Conservation (phyloP, 2,329 filamentous ascomycete species). For the Colletotrichum godetiae region DNA sequence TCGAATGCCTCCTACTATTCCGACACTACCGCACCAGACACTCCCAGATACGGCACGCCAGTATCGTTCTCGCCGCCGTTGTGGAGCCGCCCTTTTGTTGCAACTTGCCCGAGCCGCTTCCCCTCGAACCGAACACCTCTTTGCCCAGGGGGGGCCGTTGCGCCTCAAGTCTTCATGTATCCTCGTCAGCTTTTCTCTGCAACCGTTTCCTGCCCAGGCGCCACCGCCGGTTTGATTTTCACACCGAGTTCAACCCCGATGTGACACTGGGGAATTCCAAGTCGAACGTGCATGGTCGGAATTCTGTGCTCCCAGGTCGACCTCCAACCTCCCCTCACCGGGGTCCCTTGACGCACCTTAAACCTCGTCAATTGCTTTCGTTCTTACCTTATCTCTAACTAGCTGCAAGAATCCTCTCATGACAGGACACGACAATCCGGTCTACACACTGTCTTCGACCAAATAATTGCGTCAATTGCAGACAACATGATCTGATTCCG, state of each 20-base stretch:
- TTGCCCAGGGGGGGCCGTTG: constrained; percentile 8
- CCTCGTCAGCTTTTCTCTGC: not conserved
- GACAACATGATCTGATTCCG: constrained; percentile 2
- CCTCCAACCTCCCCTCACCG: not conserved
- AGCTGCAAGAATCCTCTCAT: constrained; percentile 9
- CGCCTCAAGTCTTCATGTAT: not conserved
- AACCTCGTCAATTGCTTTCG: not conserved
- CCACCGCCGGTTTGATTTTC: constrained; percentile 16
- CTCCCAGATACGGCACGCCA: not conserved
- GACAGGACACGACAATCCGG: not conserved
- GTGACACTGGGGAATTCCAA: not conserved
- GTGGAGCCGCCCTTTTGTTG: constrained; percentile 17
- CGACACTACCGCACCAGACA: constrained; percentile 20
- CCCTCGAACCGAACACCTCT: constrained; percentile 3
- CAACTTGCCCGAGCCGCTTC: not conserved
- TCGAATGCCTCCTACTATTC: constrained; percentile 3
- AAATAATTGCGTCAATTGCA: not conserved
- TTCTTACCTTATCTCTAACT: constrained; percentile 20
- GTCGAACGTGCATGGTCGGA: constrained; percentile 13
- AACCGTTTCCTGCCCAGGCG: constrained; percentile 5
- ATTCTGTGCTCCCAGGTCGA: constrained; percentile 14
- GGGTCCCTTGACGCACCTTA: not conserved
- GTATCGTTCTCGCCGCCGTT: not conserved
- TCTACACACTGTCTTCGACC: not conserved
- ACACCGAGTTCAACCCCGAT: not conserved